Conservation (phyloP, 2,329 filamentous ascomycete genomes). For the Cylindrodendrum hubeiense region DNA sequence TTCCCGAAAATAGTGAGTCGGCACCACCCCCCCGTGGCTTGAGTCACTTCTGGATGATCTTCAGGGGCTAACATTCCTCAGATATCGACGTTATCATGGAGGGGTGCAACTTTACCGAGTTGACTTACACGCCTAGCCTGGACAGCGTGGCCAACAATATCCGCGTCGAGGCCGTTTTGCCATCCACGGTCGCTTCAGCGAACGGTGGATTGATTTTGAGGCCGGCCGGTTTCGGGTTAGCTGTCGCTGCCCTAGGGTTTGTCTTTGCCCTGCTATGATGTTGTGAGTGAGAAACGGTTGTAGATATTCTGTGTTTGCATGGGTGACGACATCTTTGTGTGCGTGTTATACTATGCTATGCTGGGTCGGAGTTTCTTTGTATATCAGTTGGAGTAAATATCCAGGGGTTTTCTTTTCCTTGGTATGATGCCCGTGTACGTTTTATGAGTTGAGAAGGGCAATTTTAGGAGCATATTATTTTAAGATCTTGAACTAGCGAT, state of each 20-base stretch:
- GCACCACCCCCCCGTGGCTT: background rate
- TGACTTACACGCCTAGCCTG: conserved; percentile 45
- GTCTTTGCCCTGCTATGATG: background rate
- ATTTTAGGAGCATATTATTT: background rate
- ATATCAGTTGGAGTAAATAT: conserved; percentile 2
- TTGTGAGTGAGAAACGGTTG: background rate
- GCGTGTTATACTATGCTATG: conserved; percentile 13
- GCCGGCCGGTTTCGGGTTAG: background rate
- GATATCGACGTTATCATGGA: conserved; percentile 53
- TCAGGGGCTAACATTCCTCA: conserved; percentile 29
- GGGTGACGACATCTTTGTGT: conserved; percentile 14
- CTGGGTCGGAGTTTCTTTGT: conserved; percentile 2
- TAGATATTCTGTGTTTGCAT: conserved; percentile 28
- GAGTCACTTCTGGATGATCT: background rate
- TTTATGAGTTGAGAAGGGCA: background rate
- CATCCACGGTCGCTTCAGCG: conserved; percentile 30
- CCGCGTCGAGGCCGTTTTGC: conserved; percentile 49
- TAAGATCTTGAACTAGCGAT: background rate
- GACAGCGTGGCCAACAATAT: conserved; percentile 50
- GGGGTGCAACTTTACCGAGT: conserved; percentile 49
- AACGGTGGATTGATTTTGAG: background rate
- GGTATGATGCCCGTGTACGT: background rate
- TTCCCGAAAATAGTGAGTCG: conserved; percentile 49
- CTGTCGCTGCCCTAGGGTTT: background rate
- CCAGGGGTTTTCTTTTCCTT: background rate